Evolutionary conservation across 345 rosid genomes (phyloP).

Genomic region (Hevea brasiliensis): DNA sequence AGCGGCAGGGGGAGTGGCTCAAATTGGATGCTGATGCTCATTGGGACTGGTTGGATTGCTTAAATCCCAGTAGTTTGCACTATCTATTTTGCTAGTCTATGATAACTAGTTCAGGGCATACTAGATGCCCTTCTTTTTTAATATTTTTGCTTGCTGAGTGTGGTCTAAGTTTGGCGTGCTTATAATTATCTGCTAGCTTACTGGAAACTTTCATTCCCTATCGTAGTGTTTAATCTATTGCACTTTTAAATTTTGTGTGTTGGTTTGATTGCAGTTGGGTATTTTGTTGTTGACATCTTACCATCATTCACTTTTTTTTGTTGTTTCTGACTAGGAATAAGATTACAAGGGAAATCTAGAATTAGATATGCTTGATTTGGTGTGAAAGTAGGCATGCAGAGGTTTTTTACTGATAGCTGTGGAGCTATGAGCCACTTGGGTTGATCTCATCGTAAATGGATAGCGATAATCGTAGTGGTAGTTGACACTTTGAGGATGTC

Average conservation of each 20-base stretch:
- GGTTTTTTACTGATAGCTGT: slow-evolving; percentile 35
- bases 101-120: slow-evolving; percentile 66
- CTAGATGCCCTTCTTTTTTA: slow-evolving; percentile 49
- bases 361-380: slow-evolving; percentile 36
- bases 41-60: slow-evolving; percentile 73
- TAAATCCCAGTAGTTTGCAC: slow-evolving; percentile 58
- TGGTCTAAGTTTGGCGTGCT: slow-evolving; percentile 66
- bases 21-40: slow-evolving; percentile 37
- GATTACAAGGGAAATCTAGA: slow-evolving; percentile 19
- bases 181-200: slow-evolving; percentile 52
- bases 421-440: slow-evolving; percentile 45
- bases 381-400: slow-evolving; percentile 34
- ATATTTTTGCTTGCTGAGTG: slow-evolving; percentile 61
- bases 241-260: slow-evolving; percentile 30
- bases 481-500: slow-evolving; percentile 56
- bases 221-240: slow-evolving; percentile 53
- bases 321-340: slow-evolving; percentile 11
- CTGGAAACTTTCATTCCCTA: slow-evolving; percentile 38
- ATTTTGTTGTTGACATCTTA: too few species aligned
- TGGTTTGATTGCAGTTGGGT: slow-evolving; percentile 28
- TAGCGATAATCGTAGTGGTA: slow-evolving; percentile 39
- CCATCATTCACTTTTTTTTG: slow-evolving; percentile 11
- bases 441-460: slow-evolving; percentile 40
- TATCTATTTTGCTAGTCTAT: slow-evolving; percentile 58
- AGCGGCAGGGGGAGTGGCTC: slow-evolving; percentile 33